Conservation (phyloP, 2,329 filamentous ascomycete species). For the Fusarium buxicola region DNA sequence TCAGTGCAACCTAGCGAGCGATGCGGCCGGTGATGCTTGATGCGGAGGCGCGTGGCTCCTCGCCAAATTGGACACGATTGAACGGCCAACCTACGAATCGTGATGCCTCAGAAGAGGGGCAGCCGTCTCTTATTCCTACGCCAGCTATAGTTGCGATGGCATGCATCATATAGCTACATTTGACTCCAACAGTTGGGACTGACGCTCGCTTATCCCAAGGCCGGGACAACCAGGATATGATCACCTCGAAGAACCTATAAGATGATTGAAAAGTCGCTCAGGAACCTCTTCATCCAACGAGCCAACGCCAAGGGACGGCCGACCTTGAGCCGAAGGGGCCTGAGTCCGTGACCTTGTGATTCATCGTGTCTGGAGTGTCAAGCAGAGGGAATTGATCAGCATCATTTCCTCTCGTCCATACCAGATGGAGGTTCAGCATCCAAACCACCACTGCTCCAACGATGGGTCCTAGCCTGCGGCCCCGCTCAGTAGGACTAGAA, state of each 20-base stretch:
- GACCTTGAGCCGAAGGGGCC: neutral
- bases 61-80: conserved; percentile 18
- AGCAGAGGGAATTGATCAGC: conserved; percentile 26
- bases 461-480: conserved; percentile 13
- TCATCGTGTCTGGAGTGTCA: conserved; percentile 19
- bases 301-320: conserved; percentile 12
- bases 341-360: conserved; percentile 7
- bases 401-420: conserved; percentile 13
- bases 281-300: conserved; percentile 9
- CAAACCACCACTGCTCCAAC: conserved; percentile 12
- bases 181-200: conserved; percentile 18
- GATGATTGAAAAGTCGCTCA: conserved; percentile 8
- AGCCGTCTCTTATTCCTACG: conserved; percentile 10
- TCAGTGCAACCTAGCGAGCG: conserved; percentile 18
- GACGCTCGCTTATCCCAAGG: conserved; percentile 11
- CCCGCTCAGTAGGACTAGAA: conserved; percentile 29
- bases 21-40: conserved; percentile 15
- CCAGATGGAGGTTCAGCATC: conserved; percentile 21
- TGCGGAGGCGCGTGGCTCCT: conserved; percentile 26
- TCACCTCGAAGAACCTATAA: conserved; percentile 5
- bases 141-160: conserved; percentile 34
- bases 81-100: conserved; percentile 23
- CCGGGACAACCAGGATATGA: conserved; percentile 16
- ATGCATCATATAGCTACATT: conserved; percentile 42
- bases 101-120: conserved; percentile 22